Base-by-base conservation (phyloP, 2,329 filamentous ascomycete species). In the Ophiostoma novo-ulmi region DNA sequence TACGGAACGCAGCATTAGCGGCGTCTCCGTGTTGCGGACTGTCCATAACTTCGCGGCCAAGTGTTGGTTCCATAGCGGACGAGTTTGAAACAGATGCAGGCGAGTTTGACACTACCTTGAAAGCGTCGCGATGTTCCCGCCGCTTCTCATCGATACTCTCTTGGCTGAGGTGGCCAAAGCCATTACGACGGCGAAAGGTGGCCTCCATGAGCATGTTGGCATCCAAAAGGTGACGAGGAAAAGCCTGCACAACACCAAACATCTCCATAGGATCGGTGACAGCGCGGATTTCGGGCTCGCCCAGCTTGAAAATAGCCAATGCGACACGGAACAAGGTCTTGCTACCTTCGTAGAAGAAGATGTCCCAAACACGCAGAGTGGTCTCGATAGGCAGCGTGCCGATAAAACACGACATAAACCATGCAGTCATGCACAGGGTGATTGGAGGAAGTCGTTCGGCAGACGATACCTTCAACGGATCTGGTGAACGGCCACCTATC, bases 341-440 rank as follows among this genome's bases (percentile, higher is more conserved):
- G 67, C 91, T 93, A 3, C 94, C 94, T 80, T 98, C 94, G 79
- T 96, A 97, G 79, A 97, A 97, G 77, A 98, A 94, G 1, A 93
- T 88, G 76, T 98, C 94, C 94, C 94, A 98, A 1, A 97, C 92
- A 8, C 94, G 90, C 22, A 97, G 85, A 0, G 94, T 94, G 22
- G 91, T 93, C 80, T 98, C 94, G 73, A 97, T 93, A 1, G 94
- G 94, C 22, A 98, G 82, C 0, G 92, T 97, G 69, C 94, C 93
- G 73, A 97, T 95, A 79, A 95, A 97, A 76, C 95, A 91, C 67
- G 92, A 96, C 94, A 98, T 97, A 79, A 98, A 96, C 94, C 94
- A 98, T 4, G 94, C 92, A 11, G 94, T 97, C 79, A 95, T 93
- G 75, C 93, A 96, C 5, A 98, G 85, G 0, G 92, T 95, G 74